phyloP scores from a whole-genome alignment of 805 yeast species.

The Helenozyma baotianmanensis region DNA sequence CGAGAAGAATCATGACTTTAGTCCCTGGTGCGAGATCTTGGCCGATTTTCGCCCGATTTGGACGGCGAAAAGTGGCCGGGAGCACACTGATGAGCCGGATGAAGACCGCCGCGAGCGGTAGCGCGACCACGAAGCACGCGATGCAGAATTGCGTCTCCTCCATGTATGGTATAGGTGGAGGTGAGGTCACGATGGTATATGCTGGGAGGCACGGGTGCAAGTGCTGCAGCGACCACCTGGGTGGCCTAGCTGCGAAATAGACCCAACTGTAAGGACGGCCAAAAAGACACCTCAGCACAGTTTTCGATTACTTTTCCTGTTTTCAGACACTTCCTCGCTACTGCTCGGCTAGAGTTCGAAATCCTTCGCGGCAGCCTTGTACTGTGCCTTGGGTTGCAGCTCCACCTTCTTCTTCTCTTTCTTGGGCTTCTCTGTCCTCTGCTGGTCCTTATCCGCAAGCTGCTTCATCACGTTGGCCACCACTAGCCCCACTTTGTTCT shows the following conservation, averaged over 20 bases:
- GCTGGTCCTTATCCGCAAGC: slow-evolving; percentile 39
- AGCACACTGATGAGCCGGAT: slow-evolving; percentile 10
- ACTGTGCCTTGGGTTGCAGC: background rate
- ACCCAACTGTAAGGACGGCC: no score
- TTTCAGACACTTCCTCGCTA: no score
- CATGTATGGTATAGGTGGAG: no score
- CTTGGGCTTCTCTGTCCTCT: slow-evolving; percentile 1
- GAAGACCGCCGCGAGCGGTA: background rate
- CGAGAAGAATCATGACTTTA: slow-evolving; percentile 59
- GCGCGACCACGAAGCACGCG: background rate
- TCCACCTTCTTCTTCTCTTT: background rate
- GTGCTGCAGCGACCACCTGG: no score
- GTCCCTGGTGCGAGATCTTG: background rate
- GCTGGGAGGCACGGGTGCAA: no score
- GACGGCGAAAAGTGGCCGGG: slow-evolving; percentile 5
- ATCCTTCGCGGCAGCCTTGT: slow-evolving; percentile 10
- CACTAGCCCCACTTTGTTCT: slow-evolving; percentile 44
- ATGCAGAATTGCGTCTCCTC: no score
- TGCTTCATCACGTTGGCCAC: slow-evolving; percentile 52
- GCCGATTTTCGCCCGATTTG: background rate
- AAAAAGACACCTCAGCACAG: no score
- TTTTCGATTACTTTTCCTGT: no score
- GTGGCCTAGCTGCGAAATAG: no score
- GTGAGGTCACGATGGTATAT: no score
- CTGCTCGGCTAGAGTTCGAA: slow-evolving; percentile 5